Conservation (phyloP, 495 filamentous ascomycete genomes). For the Aspergillus cavernicola region DNA sequence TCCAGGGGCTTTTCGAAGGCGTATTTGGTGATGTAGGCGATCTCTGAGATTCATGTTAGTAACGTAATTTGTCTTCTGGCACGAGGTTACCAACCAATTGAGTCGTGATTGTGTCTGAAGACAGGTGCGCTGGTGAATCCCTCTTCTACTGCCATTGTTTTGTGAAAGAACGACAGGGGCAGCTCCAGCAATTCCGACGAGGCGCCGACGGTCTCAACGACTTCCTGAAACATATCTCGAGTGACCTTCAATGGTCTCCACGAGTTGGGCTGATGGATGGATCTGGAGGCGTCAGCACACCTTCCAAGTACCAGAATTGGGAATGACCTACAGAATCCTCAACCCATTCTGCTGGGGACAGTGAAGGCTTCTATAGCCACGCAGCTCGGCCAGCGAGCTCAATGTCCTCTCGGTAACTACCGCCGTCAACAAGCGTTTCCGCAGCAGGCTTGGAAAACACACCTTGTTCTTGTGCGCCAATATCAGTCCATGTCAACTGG, state of each 20-base stretch:
- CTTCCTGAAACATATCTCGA: constrained; percentile 26
- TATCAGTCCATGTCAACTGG: constrained; percentile 13
- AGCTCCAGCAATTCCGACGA: constrained; percentile 33
- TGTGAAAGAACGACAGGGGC: constrained; percentile 37
- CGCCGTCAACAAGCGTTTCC: not conserved
- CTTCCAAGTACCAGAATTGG: not conserved
- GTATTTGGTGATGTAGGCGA: constrained; percentile 39
- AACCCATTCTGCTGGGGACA: constrained; percentile 2
- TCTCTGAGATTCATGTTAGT: constrained; percentile 25
- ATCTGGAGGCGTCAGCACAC: constrained; percentile 20
- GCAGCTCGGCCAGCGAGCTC: not conserved
- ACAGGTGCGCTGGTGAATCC: constrained; percentile 28
- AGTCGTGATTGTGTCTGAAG: constrained; percentile 17
- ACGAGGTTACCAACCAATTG: constrained; percentile 22
- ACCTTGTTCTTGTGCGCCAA: constrained; percentile 2
- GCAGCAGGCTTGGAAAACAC: no score
- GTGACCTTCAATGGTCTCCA: constrained; percentile 40
- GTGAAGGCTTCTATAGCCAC: not conserved
- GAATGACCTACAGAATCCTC: constrained; percentile 29
- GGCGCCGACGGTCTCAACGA: constrained; percentile 24
- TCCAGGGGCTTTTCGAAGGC: constrained; percentile 30
- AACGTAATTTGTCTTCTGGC: not conserved
- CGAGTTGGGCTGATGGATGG: constrained; percentile 40
- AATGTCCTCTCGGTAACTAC: not conserved
- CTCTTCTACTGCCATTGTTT: constrained; percentile 32